Evolutionary conservation across 2,329 filamentous ascomycete species (phyloP).

Genomic region (Lasiodiplodia citricola): DNA sequence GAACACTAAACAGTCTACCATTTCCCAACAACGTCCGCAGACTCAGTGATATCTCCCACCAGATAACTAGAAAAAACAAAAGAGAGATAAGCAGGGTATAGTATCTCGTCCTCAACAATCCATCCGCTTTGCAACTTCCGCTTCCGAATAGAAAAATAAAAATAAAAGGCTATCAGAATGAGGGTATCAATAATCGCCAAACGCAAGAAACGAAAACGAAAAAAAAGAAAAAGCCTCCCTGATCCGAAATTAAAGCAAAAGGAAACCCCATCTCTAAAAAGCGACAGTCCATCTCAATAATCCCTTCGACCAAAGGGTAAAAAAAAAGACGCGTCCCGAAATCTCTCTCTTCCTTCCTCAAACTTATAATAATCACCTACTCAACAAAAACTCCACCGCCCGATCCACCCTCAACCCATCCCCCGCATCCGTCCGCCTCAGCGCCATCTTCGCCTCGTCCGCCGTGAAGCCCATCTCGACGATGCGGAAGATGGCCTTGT

Average conservation of each 20-base stretch:
- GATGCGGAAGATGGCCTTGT: constrained; percentile 61
- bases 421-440: constrained; percentile 64
- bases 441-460: constrained; percentile 61
- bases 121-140: background rate
- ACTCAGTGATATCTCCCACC: too few relatives aligned
- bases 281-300: background rate
- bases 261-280: background rate
- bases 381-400: constrained; percentile 61
- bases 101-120: too few relatives aligned
- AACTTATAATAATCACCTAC: background rate
- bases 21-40: too few relatives aligned
- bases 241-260: background rate
- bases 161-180: background rate
- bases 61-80: too few relatives aligned
- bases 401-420: constrained; percentile 63
- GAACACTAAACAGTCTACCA: too few relatives aligned
- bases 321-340: too few relatives aligned
- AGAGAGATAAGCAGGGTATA: too few relatives aligned
- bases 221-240: background rate
- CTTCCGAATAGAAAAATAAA: background rate
- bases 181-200: background rate
- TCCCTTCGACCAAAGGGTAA: too few relatives aligned
- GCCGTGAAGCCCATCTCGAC: constrained; percentile 65
- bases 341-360: too few relatives aligned
- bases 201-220: background rate